Conservation (phyloP, 305 asterid species). For the Fraxinus velutina region DNA sequence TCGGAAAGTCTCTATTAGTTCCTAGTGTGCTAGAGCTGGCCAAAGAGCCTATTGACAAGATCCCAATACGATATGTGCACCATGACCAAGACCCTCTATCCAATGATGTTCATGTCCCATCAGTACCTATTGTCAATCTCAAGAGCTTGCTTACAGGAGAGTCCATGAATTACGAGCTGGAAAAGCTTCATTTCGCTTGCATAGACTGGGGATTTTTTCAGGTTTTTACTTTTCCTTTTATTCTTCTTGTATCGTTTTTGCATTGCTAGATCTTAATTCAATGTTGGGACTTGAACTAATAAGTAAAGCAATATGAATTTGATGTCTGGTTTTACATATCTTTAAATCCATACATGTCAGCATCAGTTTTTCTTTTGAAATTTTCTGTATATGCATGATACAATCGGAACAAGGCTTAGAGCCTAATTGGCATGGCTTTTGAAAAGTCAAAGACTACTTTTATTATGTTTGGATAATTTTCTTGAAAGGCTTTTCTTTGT, state of each 20-base stretch:
- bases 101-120: not conserved
- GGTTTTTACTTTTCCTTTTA: conserved; percentile 14
- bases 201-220: conserved; percentile 49
- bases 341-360: not conserved
- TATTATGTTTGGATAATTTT: not conserved
- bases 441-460: not conserved
- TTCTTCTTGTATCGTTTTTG: not conserved
- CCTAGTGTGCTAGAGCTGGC: conserved; percentile 49
- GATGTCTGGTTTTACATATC: not conserved
- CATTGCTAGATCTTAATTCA: not conserved
- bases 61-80: conserved; percentile 38
- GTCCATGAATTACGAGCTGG: conserved; percentile 23
- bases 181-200: conserved; percentile 45
- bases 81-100: conserved; percentile 20
- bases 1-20: conserved; percentile 41
- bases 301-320: not conserved
- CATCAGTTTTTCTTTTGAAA: not conserved
- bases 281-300: not conserved
- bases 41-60: conserved; percentile 13
- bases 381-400: not conserved
- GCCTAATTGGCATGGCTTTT: not conserved
- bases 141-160: conserved; percentile 24
- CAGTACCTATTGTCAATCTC: conserved; percentile 36
- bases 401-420: not conserved
- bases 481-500: not conserved